phyloP scores from a whole-genome alignment of 495 filamentous ascomycete species.

The Tuber melanosporum region DNA sequence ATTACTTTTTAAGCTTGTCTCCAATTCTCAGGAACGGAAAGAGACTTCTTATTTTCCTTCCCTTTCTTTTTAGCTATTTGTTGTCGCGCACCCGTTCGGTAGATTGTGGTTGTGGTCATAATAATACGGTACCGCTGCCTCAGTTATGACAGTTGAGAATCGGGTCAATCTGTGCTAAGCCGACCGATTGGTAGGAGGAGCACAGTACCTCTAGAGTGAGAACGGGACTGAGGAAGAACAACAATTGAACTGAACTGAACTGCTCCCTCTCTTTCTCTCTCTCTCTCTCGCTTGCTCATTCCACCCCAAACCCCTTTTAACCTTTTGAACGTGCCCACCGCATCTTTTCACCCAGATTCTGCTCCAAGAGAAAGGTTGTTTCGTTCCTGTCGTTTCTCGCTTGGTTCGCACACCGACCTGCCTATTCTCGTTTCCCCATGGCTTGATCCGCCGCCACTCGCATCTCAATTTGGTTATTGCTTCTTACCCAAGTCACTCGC shows the following conservation, averaged over 20 bases:
- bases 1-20: background rate
- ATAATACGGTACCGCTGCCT: background rate
- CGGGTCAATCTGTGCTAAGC: background rate
- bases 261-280: background rate
- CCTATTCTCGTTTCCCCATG: slow-evolving; percentile 16
- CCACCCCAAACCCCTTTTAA: background rate
- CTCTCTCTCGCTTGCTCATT: background rate
- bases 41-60: background rate
- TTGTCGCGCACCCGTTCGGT: background rate
- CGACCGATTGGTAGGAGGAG: background rate
- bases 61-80: background rate
- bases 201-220: background rate
- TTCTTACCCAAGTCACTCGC: slow-evolving; percentile 8
- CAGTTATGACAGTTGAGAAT: background rate
- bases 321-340: background rate
- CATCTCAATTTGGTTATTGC: slow-evolving; percentile 15
- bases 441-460: slow-evolving; percentile 34
- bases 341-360: background rate
- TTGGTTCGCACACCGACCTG: slow-evolving; percentile 26
- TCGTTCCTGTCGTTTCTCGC: slow-evolving; percentile 23
- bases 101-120: background rate
- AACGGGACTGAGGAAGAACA: background rate
- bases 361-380: background rate
- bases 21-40: background rate
- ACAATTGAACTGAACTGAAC: background rate